Evolutionary conservation across 441 rosid genomes (phyloP).

Genomic region (Flueggea neowawraea): DNA sequence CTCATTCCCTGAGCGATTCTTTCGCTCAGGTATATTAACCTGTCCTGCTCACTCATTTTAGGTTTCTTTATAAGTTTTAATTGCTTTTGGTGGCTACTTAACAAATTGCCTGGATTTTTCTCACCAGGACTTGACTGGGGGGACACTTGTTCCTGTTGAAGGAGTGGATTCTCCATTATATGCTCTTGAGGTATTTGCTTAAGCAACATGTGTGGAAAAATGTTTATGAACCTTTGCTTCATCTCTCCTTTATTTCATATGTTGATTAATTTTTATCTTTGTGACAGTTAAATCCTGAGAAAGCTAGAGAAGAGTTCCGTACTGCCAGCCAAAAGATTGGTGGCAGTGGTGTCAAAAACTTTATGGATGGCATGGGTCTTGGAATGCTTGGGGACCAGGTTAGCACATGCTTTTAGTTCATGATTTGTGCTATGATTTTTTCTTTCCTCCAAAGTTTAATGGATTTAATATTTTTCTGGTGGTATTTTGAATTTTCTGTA

Average conservation of each 20-base stretch:
- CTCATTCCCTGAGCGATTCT: conserved; percentile 93
- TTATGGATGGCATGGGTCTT: conserved; percentile 98
- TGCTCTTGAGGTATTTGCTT: conserved; percentile 75
- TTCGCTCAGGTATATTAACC: conserved; percentile 68
- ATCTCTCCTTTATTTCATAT: background rate
- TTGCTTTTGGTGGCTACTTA: background rate
- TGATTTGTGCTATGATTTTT: too few species aligned
- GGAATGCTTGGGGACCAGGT: conserved; percentile 95
- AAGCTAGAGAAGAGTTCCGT: conserved; percentile 90
- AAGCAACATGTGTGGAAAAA: too few species aligned
- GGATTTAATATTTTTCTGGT: too few species aligned
- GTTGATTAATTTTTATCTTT: conserved; percentile 3
- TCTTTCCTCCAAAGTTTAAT: too few species aligned
- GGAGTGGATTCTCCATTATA: conserved; percentile 82
- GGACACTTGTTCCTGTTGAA: conserved; percentile 74
- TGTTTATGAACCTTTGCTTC: conserved; percentile 6
- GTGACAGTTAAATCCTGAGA: conserved; percentile 80
- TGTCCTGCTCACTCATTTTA: background rate
- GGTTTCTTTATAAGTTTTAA: background rate
- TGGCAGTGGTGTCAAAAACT: conserved; percentile 80
- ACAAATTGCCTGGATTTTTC: background rate
- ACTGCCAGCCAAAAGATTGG: conserved; percentile 57
- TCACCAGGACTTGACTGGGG: conserved; percentile 77
- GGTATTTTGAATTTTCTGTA: background rate
- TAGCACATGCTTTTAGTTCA: background rate